These are phyloP conservation scores for Avicennia marina DNA, from an alignment of 257 asterid genomes.

Conservation along the genomic window DNA sequence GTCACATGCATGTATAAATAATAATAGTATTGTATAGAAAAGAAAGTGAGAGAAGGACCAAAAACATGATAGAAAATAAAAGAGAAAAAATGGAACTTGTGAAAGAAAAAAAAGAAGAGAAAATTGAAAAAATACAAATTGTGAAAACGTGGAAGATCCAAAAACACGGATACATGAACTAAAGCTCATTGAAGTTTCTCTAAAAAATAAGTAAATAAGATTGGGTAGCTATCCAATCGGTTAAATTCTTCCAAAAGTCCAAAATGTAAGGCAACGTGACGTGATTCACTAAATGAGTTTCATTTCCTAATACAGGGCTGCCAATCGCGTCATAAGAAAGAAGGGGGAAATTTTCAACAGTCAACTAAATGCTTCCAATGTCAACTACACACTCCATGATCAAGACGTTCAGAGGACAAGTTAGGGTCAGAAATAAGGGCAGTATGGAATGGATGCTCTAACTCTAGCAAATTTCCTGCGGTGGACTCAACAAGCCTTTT, in stretches of 20 bases:
- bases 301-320: slow-evolving; percentile 18
- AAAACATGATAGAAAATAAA: no score
- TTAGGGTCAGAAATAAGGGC: slow-evolving; percentile 50
- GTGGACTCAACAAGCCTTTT: background rate
- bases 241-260: no score
- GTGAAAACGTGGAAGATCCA: no score
- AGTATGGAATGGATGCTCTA: slow-evolving; percentile 61
- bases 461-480: slow-evolving; percentile 71
- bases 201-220: background rate
- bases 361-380: background rate
- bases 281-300: slow-evolving; percentile 6
- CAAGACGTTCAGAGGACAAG: background rate
- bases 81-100: no score
- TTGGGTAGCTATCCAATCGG: no score
- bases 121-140: no score
- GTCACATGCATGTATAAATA: no score
- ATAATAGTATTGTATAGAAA: no score
- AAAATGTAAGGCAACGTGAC: slow-evolving; percentile 11
- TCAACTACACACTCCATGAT: slow-evolving; percentile 17
- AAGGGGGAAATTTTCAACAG: slow-evolving; percentile 2
- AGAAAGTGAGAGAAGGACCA: no score
- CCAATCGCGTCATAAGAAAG: slow-evolving; percentile 10
- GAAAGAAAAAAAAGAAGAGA: no score
- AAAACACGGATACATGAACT: no score
- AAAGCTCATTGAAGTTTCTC: no score